Conservation (phyloP, 2,329 filamentous ascomycete genomes). For the Pyrenophora graminea region DNA sequence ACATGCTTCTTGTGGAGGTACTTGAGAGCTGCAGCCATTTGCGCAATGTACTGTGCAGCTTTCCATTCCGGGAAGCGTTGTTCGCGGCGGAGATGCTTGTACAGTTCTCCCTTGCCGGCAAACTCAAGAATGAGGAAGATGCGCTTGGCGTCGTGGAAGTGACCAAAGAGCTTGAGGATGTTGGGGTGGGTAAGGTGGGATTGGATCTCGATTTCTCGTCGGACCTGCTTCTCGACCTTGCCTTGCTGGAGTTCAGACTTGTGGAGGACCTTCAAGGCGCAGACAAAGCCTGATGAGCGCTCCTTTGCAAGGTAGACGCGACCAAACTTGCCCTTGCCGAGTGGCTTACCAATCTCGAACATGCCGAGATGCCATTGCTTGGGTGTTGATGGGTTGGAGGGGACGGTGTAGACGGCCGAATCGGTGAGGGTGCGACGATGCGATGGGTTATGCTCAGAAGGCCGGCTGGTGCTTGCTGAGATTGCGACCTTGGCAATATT, state of each 20-base stretch:
- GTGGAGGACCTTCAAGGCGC: conserved; percentile 83
- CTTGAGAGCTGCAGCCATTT: conserved; percentile 86
- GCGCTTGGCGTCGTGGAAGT: conserved; percentile 87
- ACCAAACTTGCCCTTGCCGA: conserved; percentile 87
- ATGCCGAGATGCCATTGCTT: conserved; percentile 82
- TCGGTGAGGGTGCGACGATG: conserved; percentile 53
- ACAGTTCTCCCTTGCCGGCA: conserved; percentile 82
- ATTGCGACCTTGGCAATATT: conserved; percentile 67
- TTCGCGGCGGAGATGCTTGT: conserved; percentile 81
- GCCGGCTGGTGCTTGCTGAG: conserved; percentile 58
- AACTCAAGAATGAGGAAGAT: conserved; percentile 89
- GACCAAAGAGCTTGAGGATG: conserved; percentile 79
- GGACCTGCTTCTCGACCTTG: conserved; percentile 83
- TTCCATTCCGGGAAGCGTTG: conserved; percentile 83
- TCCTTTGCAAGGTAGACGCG: conserved; percentile 84
- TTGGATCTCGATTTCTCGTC: conserved; percentile 88
- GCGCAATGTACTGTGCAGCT: conserved; percentile 82
- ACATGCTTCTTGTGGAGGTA: conserved; percentile 97
- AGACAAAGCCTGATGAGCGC: conserved; percentile 78
- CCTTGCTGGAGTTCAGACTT: conserved; percentile 81
- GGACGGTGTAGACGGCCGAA: conserved; percentile 50
- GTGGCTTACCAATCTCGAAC: conserved; percentile 87
- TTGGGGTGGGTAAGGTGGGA: conserved; percentile 85
- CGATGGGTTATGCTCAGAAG: conserved; percentile 42
- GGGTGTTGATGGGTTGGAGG: conserved; percentile 32